These are phyloP conservation scores for Geotrichum citri-aurantii DNA, from an alignment of 1,139 yeast genomes.

Conservation along the genomic window DNA sequence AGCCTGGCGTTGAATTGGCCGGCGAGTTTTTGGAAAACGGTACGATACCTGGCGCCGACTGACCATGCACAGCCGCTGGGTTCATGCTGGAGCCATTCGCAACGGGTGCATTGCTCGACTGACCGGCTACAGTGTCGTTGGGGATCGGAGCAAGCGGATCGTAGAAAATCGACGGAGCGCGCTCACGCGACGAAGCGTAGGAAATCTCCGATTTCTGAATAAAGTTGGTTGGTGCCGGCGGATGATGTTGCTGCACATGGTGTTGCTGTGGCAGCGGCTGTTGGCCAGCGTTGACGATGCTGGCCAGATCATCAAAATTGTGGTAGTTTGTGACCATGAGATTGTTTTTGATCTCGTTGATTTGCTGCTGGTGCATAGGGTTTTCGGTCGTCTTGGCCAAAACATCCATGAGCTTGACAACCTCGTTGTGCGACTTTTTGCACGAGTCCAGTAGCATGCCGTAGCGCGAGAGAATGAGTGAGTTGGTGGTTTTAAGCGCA, in stretches of 20 bases:
- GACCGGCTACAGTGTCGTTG: constrained; percentile 9
- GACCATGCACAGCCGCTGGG: neutral
- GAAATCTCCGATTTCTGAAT: constrained; percentile 11
- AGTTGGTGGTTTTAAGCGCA: constrained; percentile 12
- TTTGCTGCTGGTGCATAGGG: constrained; percentile 13
- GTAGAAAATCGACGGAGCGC: constrained; percentile 28
- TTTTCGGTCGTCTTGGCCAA: constrained; percentile 17
- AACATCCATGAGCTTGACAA: constrained; percentile 10
- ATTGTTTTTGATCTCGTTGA: constrained; percentile 10
- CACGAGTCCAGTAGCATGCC: constrained; percentile 11
- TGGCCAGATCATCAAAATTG: neutral
- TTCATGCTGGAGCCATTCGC: neutral
- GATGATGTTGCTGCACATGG: constrained; percentile 10
- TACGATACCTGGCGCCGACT: constrained; percentile 1
- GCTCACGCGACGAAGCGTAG: constrained; percentile 30
- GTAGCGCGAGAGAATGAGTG: constrained; percentile 11
- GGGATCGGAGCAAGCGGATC: constrained; percentile 29
- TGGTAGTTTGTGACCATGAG: neutral
- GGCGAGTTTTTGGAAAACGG: constrained; percentile 1
- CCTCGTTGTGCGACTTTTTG: constrained; percentile 9
- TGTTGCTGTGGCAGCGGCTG: constrained; percentile 4
- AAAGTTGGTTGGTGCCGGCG: neutral
- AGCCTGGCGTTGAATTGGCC: constrained; percentile 7
- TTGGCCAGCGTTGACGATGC: constrained; percentile 16
- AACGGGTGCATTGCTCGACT: neutral